These are phyloP conservation scores for Tetradesmus lagerheimii DNA, from an alignment of 139 green algal genomes.

Conservation along the genomic window DNA sequence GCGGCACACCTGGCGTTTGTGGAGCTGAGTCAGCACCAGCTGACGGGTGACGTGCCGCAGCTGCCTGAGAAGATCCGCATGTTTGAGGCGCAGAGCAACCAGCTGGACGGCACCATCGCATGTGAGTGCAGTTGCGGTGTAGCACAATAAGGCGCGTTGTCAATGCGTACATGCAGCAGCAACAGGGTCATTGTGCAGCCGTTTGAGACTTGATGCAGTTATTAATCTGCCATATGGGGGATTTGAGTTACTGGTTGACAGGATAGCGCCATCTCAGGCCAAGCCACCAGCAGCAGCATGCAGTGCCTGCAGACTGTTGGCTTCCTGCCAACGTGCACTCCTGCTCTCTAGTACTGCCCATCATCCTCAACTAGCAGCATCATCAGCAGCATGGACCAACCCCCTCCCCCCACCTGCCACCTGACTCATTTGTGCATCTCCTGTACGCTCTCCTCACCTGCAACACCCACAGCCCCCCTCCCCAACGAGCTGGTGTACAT, in stretches of 20 bases:
- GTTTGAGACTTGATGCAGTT: too few species aligned
- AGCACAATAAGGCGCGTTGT: too few species aligned
- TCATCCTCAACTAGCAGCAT: too few species aligned
- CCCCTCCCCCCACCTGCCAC: background rate
- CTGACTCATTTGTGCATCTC: background rate
- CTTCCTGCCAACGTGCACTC: too few species aligned
- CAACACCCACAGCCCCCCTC: slow-evolving; percentile 3
- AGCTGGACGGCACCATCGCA: slow-evolving; percentile 17
- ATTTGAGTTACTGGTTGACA: too few species aligned
- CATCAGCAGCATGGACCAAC: background rate
- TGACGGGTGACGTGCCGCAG: slow-evolving; percentile 27
- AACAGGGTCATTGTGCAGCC: too few species aligned
- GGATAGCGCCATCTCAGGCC: too few species aligned
- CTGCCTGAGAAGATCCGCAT: slow-evolving; percentile 12
- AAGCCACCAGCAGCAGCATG: too few species aligned
- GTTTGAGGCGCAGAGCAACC: slow-evolving; percentile 22
- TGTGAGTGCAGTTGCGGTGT: slow-evolving; percentile 11
- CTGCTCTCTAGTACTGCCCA: too few species aligned
- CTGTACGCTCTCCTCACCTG: background rate
- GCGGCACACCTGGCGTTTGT: slow-evolving; percentile 8
- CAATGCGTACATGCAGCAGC: too few species aligned
- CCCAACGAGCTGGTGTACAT: slow-evolving; percentile 26
- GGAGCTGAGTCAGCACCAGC: slow-evolving; percentile 8
- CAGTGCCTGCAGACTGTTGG: too few species aligned
- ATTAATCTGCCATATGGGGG: too few species aligned